Evolutionary conservation across 179 eudicot genomes (phyloP).

Genomic region (Amaranthus tricolor): DNA sequence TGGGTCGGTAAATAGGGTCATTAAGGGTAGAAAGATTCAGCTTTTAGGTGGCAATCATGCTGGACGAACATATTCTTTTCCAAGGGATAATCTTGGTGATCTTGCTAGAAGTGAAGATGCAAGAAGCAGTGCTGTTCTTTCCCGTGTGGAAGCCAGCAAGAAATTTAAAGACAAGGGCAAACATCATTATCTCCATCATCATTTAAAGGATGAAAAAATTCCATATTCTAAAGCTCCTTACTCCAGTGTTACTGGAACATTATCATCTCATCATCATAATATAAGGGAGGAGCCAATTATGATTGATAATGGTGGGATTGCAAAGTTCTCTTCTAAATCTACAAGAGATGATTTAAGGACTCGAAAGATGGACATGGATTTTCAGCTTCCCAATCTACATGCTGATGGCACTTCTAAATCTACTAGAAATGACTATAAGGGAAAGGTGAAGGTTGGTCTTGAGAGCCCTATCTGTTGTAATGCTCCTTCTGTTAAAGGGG

Average conservation of each 20-base stretch:
- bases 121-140: constrained; percentile 18
- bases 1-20: constrained; percentile 20
- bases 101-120: constrained; percentile 21
- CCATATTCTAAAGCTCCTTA: constrained; percentile 18
- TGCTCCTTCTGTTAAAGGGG: constrained; percentile 28
- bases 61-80: constrained; percentile 23
- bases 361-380: constrained; percentile 20
- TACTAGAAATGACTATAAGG: constrained; percentile 32
- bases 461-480: constrained; percentile 31
- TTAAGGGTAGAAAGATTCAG: constrained; percentile 28
- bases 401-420: constrained; percentile 19
- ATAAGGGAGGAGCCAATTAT: constrained; percentile 10
- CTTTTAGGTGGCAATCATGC: constrained; percentile 29
- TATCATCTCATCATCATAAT: constrained; percentile 18
- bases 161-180: constrained; percentile 25
- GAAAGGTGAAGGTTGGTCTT: constrained; percentile 39
- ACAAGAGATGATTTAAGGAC: constrained; percentile 16
- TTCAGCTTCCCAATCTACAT: constrained; percentile 18
- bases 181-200: constrained; percentile 25
- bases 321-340: constrained; percentile 25
- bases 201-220: constrained; percentile 18
- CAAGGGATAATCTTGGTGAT: constrained; percentile 23
- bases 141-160: constrained; percentile 29
- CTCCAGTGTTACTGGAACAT: constrained; percentile 9
- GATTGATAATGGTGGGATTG: constrained; percentile 21